Percentiles rank a stretch among this genome's conserved stretches.
phyloP scores from a whole-genome alignment of 352 stramenopile genomes.

The Pythium scleroteichum region DNA sequence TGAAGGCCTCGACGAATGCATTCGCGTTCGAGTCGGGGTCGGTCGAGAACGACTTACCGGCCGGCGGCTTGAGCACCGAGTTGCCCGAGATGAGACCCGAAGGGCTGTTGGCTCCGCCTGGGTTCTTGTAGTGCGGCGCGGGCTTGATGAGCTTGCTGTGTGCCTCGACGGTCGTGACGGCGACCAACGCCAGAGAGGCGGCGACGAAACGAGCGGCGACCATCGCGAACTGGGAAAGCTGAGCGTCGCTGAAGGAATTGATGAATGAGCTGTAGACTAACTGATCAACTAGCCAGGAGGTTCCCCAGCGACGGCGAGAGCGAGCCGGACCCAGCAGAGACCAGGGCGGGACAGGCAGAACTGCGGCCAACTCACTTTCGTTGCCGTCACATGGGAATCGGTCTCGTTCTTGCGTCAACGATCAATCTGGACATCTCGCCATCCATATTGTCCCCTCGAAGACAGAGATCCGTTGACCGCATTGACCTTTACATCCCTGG shows the following conservation, averaged over 20 bases:
- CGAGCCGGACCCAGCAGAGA: conserved; percentile 5
- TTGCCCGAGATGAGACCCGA: conserved; percentile 1
- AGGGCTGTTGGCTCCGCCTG: conserved; percentile 1
- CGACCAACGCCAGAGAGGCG: conserved; percentile 4
- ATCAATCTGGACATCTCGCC: neutral
- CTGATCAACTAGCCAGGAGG: neutral
- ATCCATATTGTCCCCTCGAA: no score
- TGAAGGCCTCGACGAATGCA: conserved; percentile 15
- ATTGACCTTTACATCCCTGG: neutral
- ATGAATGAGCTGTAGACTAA: conserved; percentile 1
- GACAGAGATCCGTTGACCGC: neutral
- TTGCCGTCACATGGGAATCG: conserved; percentile 5
- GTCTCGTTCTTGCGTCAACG: conserved; percentile 10
- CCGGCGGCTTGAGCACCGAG: conserved; percentile 7
- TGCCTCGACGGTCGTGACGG: neutral
- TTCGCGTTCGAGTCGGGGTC: conserved; percentile 10
- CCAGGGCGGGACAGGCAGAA: neutral
- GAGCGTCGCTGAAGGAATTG: neutral
- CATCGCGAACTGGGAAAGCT: conserved; percentile 1
- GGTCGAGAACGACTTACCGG: conserved; percentile 10
- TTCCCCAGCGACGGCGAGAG: neutral
- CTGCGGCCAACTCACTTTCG: neutral
- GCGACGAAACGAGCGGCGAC: neutral
- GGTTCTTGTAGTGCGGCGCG: conserved; percentile 8
- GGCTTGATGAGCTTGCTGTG: conserved; percentile 15